Conservation (phyloP, 441 rosid species). For the Rhodomyrtus psidioides region DNA sequence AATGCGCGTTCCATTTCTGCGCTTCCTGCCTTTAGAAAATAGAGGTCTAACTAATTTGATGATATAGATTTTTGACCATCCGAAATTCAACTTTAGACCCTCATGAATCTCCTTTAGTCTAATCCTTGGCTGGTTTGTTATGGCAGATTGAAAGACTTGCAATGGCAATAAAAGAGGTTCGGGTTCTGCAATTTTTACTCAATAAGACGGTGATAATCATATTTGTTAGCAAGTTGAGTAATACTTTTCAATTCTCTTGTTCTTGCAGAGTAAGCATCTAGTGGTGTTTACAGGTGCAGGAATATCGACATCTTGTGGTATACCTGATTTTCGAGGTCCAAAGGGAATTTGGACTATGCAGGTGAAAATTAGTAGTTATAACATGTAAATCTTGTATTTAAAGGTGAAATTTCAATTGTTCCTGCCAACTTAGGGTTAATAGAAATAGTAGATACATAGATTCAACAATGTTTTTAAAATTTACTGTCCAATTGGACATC, state of each 20-base stretch:
- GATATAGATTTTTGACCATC: background rate
- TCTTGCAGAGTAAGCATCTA: slow-evolving; percentile 95
- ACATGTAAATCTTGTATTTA: background rate
- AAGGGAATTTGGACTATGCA: slow-evolving; percentile 96
- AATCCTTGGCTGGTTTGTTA: slow-evolving; percentile 1
- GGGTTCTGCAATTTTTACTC: slow-evolving; percentile 5
- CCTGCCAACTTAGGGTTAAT: too few species aligned
- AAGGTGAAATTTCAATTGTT: background rate
- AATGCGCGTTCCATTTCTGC: background rate
- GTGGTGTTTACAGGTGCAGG: slow-evolving; percentile 98
- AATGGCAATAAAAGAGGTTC: slow-evolving; percentile 69
- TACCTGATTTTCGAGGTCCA: slow-evolving; percentile 96
- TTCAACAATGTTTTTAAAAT: background rate
- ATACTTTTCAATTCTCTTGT: slow-evolving; percentile 22
- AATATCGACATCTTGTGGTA: slow-evolving; percentile 94
- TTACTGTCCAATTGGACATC: background rate
- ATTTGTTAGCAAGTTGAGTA: background rate
- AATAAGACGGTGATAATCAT: background rate
- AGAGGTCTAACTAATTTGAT: background rate
- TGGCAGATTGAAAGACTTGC: slow-evolving; percentile 81
- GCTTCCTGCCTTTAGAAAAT: background rate
- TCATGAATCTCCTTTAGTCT: background rate
- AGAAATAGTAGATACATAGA: too few species aligned
- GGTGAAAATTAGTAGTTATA: slow-evolving; percentile 22
- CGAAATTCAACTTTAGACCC: background rate